Conservation (phyloP, 495 filamentous ascomycete genomes). For the Lindgomyces ingoldianus region DNA sequence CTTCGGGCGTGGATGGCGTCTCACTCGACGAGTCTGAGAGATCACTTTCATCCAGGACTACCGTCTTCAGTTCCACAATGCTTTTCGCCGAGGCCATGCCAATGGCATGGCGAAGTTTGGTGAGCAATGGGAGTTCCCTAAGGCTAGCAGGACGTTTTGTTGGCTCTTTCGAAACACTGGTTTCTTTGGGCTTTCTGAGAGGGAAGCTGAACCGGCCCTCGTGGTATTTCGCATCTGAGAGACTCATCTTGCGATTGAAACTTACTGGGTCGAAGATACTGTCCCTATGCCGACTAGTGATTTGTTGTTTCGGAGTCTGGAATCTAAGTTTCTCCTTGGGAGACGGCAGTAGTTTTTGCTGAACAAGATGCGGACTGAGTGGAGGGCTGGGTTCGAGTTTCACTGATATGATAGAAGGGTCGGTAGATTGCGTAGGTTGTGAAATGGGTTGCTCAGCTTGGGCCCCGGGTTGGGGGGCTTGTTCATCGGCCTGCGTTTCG, state of each 20-base stretch:
- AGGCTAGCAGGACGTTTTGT: slow-evolving; percentile 10
- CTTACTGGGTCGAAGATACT: slow-evolving; percentile 54
- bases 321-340: slow-evolving; percentile 6
- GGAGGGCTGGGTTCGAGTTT: slow-evolving; percentile 48
- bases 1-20: slow-evolving; percentile 8
- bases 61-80: slow-evolving; percentile 1
- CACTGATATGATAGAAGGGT: neutral
- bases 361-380: slow-evolving; percentile 53
- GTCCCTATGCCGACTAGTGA: slow-evolving; percentile 29
- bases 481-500: neutral
- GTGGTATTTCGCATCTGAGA: slow-evolving; percentile 55
- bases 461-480: neutral
- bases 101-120: slow-evolving; percentile 24
- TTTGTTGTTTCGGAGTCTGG: slow-evolving; percentile 25
- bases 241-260: slow-evolving; percentile 51
- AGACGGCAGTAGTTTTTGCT: slow-evolving; percentile 51
- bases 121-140: slow-evolving; percentile 16
- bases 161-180: neutral
- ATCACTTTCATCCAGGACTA: slow-evolving; percentile 16
- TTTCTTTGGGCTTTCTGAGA: neutral
- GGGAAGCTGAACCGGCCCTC: slow-evolving; percentile 55
- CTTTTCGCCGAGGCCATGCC: slow-evolving; percentile 11
- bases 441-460: neutral
- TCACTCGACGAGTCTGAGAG: slow-evolving; percentile 21
- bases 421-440: neutral